Base-by-base conservation (phyloP, 2,329 filamentous ascomycete genomes). In the Ophiostoma pallidulum region DNA sequence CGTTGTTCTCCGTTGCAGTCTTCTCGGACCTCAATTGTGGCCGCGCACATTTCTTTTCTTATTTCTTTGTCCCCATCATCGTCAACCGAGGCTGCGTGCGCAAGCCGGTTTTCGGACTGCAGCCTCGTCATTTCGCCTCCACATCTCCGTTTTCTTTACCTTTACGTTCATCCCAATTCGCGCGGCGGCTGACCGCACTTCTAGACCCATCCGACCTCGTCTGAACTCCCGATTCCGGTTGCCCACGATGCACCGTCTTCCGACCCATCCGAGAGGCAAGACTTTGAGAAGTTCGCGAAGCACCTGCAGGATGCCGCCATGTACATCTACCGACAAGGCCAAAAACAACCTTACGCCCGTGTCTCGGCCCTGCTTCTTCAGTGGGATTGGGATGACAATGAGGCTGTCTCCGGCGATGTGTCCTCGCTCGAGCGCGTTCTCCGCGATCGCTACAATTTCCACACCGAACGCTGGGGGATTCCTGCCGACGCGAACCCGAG, bases 261-360 rank as follows among this genome's bases (percentile, higher is more conserved):
- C 51, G 55, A 53, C 10, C 20, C 55, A 6, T 50, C 58, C 20
- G 60, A 78, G 56, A 72, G 75, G 54, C 72, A 77, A 63, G 78
- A 82, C 57, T 83, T 82, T 63, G 79, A 82, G 62, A 73, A 76
- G 45, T 82, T 82, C 59, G 79, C 78, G 51, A 73, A 78, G 40
- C 79, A 83, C 64, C 71, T 83, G 38, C 79, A 83, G 59, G 79
- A 82, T 71, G 79, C 78, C 42, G 78, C 79, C 54, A 80, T 81
- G 73, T 68, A 80, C 57, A 80, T 83, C 55, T 77, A 80, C 59
- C 72, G 75, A 53, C 78, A 81, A 62, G 76, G 75, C 39, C 75
- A 80, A 58, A 72, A 70, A 49, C 69, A 71, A 3, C 71, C 72
- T 20, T 80, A 83, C 54, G 70, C 66, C 16, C 72, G 71, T 48